phyloP scores from a whole-genome alignment of 2,329 filamentous ascomycete species.

The Curvularia lunata region DNA sequence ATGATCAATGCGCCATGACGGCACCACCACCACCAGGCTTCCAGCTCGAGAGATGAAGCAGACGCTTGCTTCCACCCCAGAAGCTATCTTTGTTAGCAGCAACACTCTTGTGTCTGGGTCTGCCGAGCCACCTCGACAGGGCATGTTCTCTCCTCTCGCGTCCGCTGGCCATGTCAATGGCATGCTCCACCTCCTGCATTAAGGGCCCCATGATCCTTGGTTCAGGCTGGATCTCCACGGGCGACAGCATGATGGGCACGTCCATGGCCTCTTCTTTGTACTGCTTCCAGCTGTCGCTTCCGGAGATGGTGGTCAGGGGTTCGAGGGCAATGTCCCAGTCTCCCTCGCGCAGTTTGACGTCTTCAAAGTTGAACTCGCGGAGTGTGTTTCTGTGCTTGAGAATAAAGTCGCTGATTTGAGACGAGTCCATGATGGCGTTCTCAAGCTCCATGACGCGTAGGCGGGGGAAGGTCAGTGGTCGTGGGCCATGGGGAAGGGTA shows the following conservation, averaged over 20 bases:
- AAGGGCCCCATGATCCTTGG: conserved; percentile 46
- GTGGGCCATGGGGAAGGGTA: conserved; percentile 48
- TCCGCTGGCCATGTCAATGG: conserved; percentile 33
- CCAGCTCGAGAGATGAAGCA: conserved; percentile 14
- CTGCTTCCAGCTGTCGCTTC: conserved; percentile 51
- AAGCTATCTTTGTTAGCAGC: conserved; percentile 43
- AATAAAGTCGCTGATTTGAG: conserved; percentile 74
- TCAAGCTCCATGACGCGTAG: conserved; percentile 73
- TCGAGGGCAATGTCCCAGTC: conserved; percentile 84
- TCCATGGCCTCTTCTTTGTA: conserved; percentile 53
- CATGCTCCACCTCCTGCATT: conserved; percentile 40
- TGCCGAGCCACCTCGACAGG: conserved; percentile 44
- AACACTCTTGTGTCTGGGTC: conserved; percentile 21
- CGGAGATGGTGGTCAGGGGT: conserved; percentile 62
- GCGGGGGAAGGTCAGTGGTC: conserved; percentile 65
- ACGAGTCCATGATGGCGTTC: conserved; percentile 74
- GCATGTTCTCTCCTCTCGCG: conserved; percentile 30
- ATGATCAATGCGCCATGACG: conserved; percentile 9
- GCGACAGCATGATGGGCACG: conserved; percentile 48
- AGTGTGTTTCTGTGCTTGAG: conserved; percentile 70
- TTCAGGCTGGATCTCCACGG: conserved; percentile 35
- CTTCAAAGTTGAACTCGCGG: conserved; percentile 80
- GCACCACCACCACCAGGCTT: conserved; percentile 3
- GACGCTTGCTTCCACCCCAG: conserved; percentile 36
- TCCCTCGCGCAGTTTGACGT: conserved; percentile 72